Base-by-base conservation (phyloP, 805 yeast species). In the Starmerella davenportii region DNA sequence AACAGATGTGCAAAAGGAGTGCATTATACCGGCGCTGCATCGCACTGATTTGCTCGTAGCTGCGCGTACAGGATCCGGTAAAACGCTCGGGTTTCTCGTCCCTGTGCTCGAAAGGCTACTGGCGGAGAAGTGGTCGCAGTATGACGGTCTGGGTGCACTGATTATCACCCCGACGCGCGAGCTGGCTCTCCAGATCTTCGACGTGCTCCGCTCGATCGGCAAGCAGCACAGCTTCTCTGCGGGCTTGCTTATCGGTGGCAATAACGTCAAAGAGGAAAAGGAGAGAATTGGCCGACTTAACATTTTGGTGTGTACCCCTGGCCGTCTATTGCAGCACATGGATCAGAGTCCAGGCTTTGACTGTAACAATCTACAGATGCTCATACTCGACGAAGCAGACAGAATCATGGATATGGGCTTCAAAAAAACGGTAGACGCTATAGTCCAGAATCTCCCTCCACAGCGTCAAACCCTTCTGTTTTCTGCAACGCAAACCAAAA, bases 321-420 rank as follows among this genome's bases (percentile, higher is more conserved):
- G 95, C 3, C 66, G 95, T 55, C 59, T 84, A 16, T 63, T 85
- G 34, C 95, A 84, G 54, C 95, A 84, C 54, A 68, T 84, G 70
- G 93, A 85, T 55, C 92, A 85, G 54, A 74, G 93, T 5, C 76
- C 77, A 1, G 82, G 82, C 1, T 68, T 84, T 55, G 85, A 77
- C 49, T 61, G 77, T 8, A 63, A 74, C 18, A 80, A 79, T 52
- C 59, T 84, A 43, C 87, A 84, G 57, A 69, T 77, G 53, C 60
- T 84, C 34, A 84, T 84, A 2, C 58, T 84, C 38, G 95, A 84
- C 57, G 95, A 84, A 57, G 95, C 95, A 0, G 95, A 84, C 54
- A 64, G 95, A 48, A 80, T 90, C 51, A 62, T 84, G 50, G 95
- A 84, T 58, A 80, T 85, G 93, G 95, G 95, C 5, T 84, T 84